These are phyloP conservation scores for Nissolia schottii DNA, from an alignment of 306 rosid genomes.

Conservation along the genomic window DNA sequence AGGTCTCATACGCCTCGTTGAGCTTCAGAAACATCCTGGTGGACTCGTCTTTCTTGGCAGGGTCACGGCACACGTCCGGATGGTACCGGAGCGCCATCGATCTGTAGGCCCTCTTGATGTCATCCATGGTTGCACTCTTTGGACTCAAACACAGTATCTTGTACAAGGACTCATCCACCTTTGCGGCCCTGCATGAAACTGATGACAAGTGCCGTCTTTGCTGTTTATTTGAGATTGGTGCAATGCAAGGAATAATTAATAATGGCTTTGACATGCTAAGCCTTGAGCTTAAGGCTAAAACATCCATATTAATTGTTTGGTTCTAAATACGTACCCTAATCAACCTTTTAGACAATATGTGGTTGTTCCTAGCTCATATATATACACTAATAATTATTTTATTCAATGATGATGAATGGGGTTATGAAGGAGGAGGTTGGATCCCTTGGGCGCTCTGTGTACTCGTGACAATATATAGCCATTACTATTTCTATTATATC, in stretches of 20 bases:
- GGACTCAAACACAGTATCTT: slow-evolving; percentile 41
- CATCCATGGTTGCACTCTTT: slow-evolving; percentile 34
- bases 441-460: not conserved
- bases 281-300: slow-evolving; percentile 20
- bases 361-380: not conserved
- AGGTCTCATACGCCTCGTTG: slow-evolving; percentile 50
- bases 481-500: too few relatives aligned
- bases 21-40: slow-evolving; percentile 50
- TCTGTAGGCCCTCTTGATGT: slow-evolving; percentile 60
- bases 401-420: too few relatives aligned
- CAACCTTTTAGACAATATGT: not conserved
- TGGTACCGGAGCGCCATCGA: slow-evolving; percentile 56
- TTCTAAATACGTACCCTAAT: too few relatives aligned
- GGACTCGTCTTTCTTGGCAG: slow-evolving; percentile 41
- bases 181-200: slow-evolving; percentile 31
- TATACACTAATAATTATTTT: too few relatives aligned
- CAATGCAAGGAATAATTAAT: not conserved
- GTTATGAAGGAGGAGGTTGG: not conserved
- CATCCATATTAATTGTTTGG: slow-evolving; percentile 15
- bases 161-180: slow-evolving; percentile 34
- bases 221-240: not conserved
- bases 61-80: slow-evolving; percentile 50
- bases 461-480: not conserved
- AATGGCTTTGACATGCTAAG: not conserved
- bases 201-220: not conserved